A percentile compares a stretch with the other conserved stretches of the same genome.
phyloP scores from a whole-genome alignment of 352 stramenopile genomes.

The Globisporangium recalcitrans region DNA sequence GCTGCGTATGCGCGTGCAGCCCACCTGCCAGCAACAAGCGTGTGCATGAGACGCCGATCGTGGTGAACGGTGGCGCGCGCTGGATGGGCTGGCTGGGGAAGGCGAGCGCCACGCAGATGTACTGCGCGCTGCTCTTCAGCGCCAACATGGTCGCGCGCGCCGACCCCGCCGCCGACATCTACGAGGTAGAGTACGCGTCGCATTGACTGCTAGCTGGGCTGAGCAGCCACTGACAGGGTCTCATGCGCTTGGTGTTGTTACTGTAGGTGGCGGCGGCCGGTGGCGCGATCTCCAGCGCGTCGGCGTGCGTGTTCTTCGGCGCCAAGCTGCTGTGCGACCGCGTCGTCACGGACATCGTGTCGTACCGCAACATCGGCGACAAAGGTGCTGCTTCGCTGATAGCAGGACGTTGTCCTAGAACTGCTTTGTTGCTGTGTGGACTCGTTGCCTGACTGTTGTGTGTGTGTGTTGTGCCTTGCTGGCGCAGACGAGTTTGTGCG shows the following conservation, averaged over 20 bases:
- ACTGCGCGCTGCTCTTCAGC: conserved; percentile 57
- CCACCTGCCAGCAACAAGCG: conserved; percentile 28
- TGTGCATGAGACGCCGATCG: conserved; percentile 49
- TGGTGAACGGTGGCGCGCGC: conserved; percentile 38
- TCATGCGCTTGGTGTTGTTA: background rate
- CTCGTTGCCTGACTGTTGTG: background rate
- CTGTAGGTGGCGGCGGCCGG: conserved; percentile 40
- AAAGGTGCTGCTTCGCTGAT: conserved; percentile 22
- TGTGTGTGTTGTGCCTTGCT: background rate
- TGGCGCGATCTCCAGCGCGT: conserved; percentile 62
- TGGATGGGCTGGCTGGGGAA: conserved; percentile 58
- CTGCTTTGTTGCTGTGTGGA: background rate
- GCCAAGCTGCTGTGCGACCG: conserved; percentile 65
- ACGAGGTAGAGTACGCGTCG: conserved; percentile 25
- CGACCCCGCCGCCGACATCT: conserved; percentile 42
- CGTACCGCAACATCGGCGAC: conserved; percentile 56
- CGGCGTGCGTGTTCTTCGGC: conserved; percentile 59
- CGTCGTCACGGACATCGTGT: conserved; percentile 66
- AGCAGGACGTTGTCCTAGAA: background rate
- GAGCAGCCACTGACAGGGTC: background rate
- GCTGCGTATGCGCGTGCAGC: conserved; percentile 7
- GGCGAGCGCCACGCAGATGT: conserved; percentile 67
- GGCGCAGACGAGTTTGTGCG: conserved; percentile 44
- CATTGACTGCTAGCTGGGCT: background rate
- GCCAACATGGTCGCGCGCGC: conserved; percentile 61